Base-by-base conservation (phyloP, 306 rosid species). In the Corylus avellana region DNA sequence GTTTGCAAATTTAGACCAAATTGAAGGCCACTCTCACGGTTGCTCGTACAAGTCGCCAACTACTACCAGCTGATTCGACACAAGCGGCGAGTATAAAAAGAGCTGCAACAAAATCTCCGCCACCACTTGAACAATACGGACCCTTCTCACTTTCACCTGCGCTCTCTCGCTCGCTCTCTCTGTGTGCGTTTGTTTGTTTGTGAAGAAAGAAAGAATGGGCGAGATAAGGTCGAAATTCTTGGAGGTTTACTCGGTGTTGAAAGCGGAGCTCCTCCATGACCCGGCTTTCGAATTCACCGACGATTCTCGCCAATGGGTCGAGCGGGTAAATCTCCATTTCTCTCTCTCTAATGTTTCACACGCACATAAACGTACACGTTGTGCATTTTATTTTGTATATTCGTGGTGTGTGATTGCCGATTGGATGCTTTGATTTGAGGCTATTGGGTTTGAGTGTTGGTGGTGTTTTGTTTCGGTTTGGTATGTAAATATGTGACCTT, bases 251-350 rank as follows among this genome's bases (percentile, higher is more conserved):
- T 75, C 90, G 0, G 86, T 86, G 77, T 89, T 93, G 71, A 93
- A 93, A 78, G 84, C 90, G 5, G 98, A 93, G 82, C 92, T 93
- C 64, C 80, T 93, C 56, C 54, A 82, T 25, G 98, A 93, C 79
- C 91, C 97, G 29, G 90, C 97, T 42, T 93, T 93, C 63, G 98
- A 93, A 32, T 91, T 79, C 85, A 83, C 93, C 3, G 87, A 84
- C 4, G 91, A 78, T 64, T 84, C 97, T 79, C 91, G 89, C 53
- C 87, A 88, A 70, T 93, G 97, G 98, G 84, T 91, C 22, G 91
- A 91, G 10, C 84, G 85, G 91, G 98, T 91, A 83, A 35, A 12
- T n/a, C 32, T 32, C 18, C n/a, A 14, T 63, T 46, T 75, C 22
- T 51, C 14, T 51, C 14, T 71, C 20, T 8, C 61, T 61, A 4